phyloP scores from a whole-genome alignment of 1,284 basidiomycete species.

The Neotropicomus parvogracilis region DNA sequence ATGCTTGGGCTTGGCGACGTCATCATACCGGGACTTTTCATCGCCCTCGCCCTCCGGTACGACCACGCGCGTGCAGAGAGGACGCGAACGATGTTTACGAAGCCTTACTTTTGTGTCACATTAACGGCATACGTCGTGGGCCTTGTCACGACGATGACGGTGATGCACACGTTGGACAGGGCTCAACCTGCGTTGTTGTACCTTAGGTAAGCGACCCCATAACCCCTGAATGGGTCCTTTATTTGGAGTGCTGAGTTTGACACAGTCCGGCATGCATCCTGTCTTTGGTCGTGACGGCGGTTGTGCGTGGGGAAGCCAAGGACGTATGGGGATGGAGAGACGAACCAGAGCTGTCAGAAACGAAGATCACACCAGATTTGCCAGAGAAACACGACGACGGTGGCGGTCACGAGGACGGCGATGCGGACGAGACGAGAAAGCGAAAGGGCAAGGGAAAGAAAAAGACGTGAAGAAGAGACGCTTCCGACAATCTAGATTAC shows the following conservation, averaged over 20 bases:
- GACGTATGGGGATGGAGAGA: conserved; percentile 68
- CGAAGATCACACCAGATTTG: too few species aligned
- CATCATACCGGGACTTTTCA: conserved; percentile 86
- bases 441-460: conserved; percentile 24
- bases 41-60: conserved; percentile 86
- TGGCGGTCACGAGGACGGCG: conserved; percentile 11
- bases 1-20: conserved; percentile 94
- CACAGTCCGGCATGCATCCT: conserved; percentile 65
- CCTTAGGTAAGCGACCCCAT: conserved; percentile 60
- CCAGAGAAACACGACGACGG: too few species aligned
- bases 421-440: conserved; percentile 17
- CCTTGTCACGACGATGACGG: conserved; percentile 74
- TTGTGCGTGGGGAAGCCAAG: conserved; percentile 52
- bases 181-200: conserved; percentile 95
- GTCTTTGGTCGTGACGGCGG: conserved; percentile 54
- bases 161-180: conserved; percentile 79
- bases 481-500: conserved; percentile 14
- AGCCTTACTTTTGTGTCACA: conserved; percentile 78
- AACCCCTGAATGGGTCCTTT: not conserved
- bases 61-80: conserved; percentile 59
- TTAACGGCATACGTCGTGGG: conserved; percentile 79
- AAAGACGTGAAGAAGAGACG: conserved; percentile 16
- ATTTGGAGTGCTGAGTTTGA: conserved; percentile 15
- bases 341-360: conserved; percentile 34
- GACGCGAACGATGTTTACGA: conserved; percentile 45